Conservation (phyloP, 306 rosid species). For the Sindora glabra region DNA sequence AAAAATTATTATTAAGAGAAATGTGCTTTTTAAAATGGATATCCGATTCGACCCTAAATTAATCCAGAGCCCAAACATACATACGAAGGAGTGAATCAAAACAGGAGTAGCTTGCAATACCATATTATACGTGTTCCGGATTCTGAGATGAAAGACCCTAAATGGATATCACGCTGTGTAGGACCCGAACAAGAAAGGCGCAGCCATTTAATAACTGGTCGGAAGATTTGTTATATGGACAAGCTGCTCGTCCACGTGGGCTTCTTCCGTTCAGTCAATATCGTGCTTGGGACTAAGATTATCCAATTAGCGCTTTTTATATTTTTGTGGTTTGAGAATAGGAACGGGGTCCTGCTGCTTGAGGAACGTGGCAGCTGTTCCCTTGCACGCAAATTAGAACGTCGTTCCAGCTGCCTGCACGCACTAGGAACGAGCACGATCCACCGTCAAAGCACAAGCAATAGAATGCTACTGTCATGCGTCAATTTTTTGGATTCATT, state of each 20-base stretch:
- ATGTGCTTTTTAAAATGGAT: too few relatives aligned
- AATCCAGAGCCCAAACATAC: too few relatives aligned
- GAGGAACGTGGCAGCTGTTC: conserved; percentile 39
- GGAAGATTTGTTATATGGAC: conserved; percentile 14
- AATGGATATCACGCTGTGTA: too few relatives aligned
- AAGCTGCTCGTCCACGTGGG: conserved; percentile 26
- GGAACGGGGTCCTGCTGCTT: conserved; percentile 18
- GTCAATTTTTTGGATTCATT: too few relatives aligned
- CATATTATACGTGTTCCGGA: conserved; percentile 10
- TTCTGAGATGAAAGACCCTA: conserved; percentile 1
- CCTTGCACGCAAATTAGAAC: conserved; percentile 41
- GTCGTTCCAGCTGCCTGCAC: conserved; percentile 27
- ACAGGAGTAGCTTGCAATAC: too few relatives aligned
- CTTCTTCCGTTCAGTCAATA: conserved; percentile 31
- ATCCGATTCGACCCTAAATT: too few relatives aligned
- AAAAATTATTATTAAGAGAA: too few relatives aligned
- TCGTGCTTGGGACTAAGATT: conserved; percentile 21
- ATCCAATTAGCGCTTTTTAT: conserved; percentile 28
- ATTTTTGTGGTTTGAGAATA: conserved; percentile 28
- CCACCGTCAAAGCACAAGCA: not conserved
- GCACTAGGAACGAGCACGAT: conserved; percentile 18
- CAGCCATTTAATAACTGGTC: not conserved
- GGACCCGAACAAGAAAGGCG: not conserved
- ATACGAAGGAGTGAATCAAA: too few relatives aligned
- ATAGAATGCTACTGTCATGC: too few relatives aligned